Conservation (phyloP, 192 early-diverging fungal genomes). For the Coemansia sp. region DNA sequence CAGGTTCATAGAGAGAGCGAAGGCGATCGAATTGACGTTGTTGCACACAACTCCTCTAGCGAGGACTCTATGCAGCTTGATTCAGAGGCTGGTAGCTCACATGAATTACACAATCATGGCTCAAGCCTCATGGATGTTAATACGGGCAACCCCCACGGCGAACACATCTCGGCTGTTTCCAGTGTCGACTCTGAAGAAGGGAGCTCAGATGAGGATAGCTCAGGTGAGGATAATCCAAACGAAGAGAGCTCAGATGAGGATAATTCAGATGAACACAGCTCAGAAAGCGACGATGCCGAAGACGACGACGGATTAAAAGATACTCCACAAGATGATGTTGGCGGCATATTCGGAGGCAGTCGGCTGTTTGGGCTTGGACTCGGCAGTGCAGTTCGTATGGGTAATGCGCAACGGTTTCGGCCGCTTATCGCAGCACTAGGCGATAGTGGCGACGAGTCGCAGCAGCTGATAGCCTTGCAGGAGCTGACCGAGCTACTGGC, state of each 20-base stretch:
- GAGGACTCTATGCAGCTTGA: not conserved
- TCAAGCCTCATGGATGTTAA: slow-evolving; percentile 9
- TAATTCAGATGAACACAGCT: not conserved
- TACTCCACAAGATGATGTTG: not conserved
- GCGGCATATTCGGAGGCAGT: not conserved
- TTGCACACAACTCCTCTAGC: not conserved
- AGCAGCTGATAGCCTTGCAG: slow-evolving; percentile 83
- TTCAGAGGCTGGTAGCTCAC: not conserved
- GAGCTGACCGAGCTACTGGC: slow-evolving; percentile 75
- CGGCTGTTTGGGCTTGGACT: slow-evolving; percentile 20
- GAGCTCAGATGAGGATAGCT: not conserved
- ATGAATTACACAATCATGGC: not conserved
- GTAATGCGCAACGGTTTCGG: slow-evolving; percentile 53
- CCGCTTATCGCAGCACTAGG: slow-evolving; percentile 63
- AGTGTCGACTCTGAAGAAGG: not conserved
- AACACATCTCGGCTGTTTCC: not conserved
- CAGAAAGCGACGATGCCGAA: not conserved
- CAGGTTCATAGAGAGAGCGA: no score
- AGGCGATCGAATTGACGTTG: not conserved
- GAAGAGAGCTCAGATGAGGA: not conserved
- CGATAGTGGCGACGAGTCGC: slow-evolving; percentile 57
- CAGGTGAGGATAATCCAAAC: not conserved
- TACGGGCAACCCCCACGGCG: not conserved
- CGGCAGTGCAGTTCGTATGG: slow-evolving; percentile 17
- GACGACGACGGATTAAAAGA: not conserved